phyloP scores from a whole-genome alignment of 2,329 filamentous ascomycete species.

The Fusarium pininemorale region DNA sequence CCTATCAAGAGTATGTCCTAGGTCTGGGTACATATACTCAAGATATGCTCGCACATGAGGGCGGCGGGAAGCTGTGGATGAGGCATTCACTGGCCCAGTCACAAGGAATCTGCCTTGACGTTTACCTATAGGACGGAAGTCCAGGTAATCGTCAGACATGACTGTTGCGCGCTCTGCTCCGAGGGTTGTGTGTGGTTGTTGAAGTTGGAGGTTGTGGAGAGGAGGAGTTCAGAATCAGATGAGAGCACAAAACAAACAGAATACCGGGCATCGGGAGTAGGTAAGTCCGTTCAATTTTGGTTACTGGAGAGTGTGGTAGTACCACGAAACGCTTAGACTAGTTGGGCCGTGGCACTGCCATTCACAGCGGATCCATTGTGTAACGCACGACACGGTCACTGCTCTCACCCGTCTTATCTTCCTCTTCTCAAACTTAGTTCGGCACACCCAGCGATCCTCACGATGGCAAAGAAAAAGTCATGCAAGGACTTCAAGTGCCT shows the following conservation, averaged over 20 bases:
- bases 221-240: not conserved
- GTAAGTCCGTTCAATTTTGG: not conserved
- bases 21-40: not conserved
- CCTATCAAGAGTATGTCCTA: accelerated
- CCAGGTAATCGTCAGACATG: not conserved
- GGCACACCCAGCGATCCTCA: not conserved
- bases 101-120: accelerated
- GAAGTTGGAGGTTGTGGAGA: accelerated
- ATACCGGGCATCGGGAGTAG: not conserved
- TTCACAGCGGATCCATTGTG: not conserved
- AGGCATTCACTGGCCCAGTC: accelerated
- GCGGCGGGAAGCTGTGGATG: not conserved
- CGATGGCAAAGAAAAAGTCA: not conserved
- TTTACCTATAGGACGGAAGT: not conserved
- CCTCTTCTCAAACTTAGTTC: not conserved
- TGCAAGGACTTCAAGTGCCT: not conserved
- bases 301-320: not conserved
- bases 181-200: accelerated
- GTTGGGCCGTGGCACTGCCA: not conserved
- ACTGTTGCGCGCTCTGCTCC: accelerated
- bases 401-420: not conserved
- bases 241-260: not conserved
- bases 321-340: too few relatives aligned
- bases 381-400: not conserved
- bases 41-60: not conserved